Evolutionary conservation across 2,329 filamentous ascomycete genomes (phyloP), one percentile per base, ranked within the genome.

Genomic region (Stachybotrys elegans): DNA sequence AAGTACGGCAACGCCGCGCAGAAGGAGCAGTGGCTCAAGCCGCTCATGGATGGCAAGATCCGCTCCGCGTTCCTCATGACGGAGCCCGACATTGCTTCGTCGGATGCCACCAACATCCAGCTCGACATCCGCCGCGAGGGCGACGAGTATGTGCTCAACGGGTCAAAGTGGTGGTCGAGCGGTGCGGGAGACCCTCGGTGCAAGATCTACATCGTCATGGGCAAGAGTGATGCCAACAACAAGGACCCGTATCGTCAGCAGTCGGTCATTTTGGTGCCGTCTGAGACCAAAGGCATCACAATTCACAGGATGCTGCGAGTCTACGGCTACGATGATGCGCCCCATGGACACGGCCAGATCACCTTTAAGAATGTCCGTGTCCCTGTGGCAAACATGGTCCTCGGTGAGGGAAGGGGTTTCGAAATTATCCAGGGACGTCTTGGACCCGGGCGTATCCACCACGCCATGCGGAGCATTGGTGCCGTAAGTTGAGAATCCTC

Each of bases 131-230:
- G 72, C 53, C 81, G 79, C 46, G 89, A 96, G 52, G 92, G 91
- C 11, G 81, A 93, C 59, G 81, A 93, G 56, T 96, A 93, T 61
- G 82, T 97, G 16, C 76, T 98, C 43, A 96, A 97, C 61, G 93
- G 93, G 45, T 57, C 92, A 81, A 98, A 98, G 88, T 98, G 93
- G 93, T 98, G 93, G 93, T 95, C 89, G 22, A 95, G 88, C 51
- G 93, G 93, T 52, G 90, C 91, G 16, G 93, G 93, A 46, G 93
- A 98, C 69, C 86, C 86, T 46, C 81, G 92, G 57, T 98, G 93
- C 76, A 78, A 86, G 66, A 75, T 98, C 63, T 97, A 96, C 72
- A 84, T 98, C 49, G 90, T 95, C 57, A 95, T 98, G 87, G 93
- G 89, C 69, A 95, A 97, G 76, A 86, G 81, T 12, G 87, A 94